A percentile compares a stretch with the other conserved stretches of the same genome.
Evolutionary conservation across 2,329 filamentous ascomycete species (phyloP).

Genomic region (Cladosporium sphaerospermum): DNA sequence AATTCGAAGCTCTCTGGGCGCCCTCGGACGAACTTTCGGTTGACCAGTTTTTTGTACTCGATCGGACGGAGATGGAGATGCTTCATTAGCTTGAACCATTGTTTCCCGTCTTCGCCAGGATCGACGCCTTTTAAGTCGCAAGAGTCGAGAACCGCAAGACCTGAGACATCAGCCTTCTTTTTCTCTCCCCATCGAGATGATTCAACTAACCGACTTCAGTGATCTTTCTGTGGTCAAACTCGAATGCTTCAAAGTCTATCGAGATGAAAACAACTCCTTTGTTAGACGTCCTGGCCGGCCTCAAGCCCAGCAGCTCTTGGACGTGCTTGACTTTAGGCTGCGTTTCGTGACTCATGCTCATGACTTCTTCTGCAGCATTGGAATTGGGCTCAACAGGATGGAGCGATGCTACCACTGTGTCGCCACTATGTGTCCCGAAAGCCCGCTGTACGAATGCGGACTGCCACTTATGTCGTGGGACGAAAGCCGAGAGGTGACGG

Average conservation of each 20-base stretch:
- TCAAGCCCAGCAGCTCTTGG: slow-evolving; percentile 1
- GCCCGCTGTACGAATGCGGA: not conserved
- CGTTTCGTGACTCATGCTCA: not conserved
- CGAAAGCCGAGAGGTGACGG: not conserved
- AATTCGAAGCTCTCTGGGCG: slow-evolving; percentile 72
- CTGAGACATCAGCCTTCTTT: not conserved
- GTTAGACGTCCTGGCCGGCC: not conserved
- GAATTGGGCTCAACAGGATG: not conserved
- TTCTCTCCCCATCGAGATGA: not conserved
- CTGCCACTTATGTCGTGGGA: not conserved
- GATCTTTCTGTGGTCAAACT: slow-evolving; percentile 58
- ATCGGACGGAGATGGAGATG: slow-evolving; percentile 67
- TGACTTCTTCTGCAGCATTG: not conserved
- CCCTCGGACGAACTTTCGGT: slow-evolving; percentile 62
- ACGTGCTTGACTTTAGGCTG: not conserved
- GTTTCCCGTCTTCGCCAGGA: slow-evolving; percentile 55
- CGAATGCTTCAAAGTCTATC: slow-evolving; percentile 78
- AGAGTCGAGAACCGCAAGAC: slow-evolving; percentile 56
- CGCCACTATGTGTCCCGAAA: too few relatives aligned
- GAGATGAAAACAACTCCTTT: slow-evolving; percentile 61
- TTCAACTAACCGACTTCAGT: slow-evolving; percentile 78
- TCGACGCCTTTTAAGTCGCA: slow-evolving; percentile 46
- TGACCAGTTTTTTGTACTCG: slow-evolving; percentile 62
- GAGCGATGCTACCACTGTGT: not conserved
- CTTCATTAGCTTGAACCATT: slow-evolving; percentile 64